Evolutionary conservation across 164 flowering plant species (phyloP).

Genomic region (Stephania yunnanensis): DNA sequence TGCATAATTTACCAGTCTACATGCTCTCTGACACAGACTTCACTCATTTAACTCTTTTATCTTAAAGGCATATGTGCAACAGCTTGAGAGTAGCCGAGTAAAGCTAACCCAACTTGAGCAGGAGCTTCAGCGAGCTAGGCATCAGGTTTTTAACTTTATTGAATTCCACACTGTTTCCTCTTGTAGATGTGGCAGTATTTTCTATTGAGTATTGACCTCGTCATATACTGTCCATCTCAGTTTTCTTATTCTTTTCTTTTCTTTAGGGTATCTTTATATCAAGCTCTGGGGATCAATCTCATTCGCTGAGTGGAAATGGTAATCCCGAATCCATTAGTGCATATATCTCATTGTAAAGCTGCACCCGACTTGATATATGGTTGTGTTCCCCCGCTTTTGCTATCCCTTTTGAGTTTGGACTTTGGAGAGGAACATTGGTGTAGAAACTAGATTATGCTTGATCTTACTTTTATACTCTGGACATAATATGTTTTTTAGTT

Average conservation of each 20-base stretch:
- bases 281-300: conserved; percentile 81
- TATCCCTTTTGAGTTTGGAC: too few relatives aligned
- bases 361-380: not conserved
- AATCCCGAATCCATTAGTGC: conserved; percentile 11
- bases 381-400: not conserved
- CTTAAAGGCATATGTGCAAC: conserved; percentile 88
- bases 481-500: not conserved
- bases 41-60: not conserved
- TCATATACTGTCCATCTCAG: not conserved
- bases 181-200: not conserved
- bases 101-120: conserved; percentile 87
- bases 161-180: not conserved
- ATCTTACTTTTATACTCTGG: not conserved
- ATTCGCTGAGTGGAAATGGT: conserved; percentile 84
- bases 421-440: too few relatives aligned
- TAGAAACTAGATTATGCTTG: not conserved
- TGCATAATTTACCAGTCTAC: too few relatives aligned
- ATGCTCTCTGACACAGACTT: not conserved
- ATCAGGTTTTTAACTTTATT: conserved; percentile 47
- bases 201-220: too few relatives aligned
- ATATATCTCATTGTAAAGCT: not conserved
- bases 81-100: conserved; percentile 80
- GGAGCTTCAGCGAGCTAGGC: conserved; percentile 86
- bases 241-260: conserved; percentile 5
- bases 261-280: conserved; percentile 81